phyloP scores from a whole-genome alignment of 116 monocot genomes.

The Thalassia testudinum region DNA sequence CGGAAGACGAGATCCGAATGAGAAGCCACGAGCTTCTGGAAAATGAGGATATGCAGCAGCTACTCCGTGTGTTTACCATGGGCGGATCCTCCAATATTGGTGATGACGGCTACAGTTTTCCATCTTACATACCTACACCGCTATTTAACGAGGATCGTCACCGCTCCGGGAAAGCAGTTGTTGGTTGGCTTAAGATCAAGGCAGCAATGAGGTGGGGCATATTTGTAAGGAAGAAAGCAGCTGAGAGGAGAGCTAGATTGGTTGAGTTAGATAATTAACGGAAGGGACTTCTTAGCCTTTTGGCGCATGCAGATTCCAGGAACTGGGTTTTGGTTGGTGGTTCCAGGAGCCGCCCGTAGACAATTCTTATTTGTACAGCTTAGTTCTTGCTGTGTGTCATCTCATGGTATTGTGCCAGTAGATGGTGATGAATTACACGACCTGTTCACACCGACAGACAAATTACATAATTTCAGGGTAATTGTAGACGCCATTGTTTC shows the following conservation, averaged over 20 bases:
- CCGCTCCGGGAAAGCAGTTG: conserved; percentile 61
- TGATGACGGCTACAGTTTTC: conserved; percentile 37
- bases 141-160: conserved; percentile 27
- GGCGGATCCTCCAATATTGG: conserved; percentile 33
- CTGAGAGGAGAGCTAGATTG: conserved; percentile 67
- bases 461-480: too few relatives aligned
- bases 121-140: conserved; percentile 43
- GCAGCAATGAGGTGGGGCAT: conserved; percentile 98
- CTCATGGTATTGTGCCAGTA: too few relatives aligned
- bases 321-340: too few relatives aligned
- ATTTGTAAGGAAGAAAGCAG: conserved; percentile 81
- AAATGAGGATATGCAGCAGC: conserved; percentile 80
- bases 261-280: conserved; percentile 64
- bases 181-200: conserved; percentile 94
- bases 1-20: conserved; percentile 81
- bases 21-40: conserved; percentile 82
- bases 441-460: too few relatives aligned
- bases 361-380: too few relatives aligned
- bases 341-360: too few relatives aligned
- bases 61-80: conserved; percentile 65
- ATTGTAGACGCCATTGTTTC: too few relatives aligned
- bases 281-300: not conserved
- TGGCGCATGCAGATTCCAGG: not conserved
- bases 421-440: too few relatives aligned
- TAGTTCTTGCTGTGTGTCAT: too few relatives aligned